phyloP scores from a whole-genome alignment of 1,139 yeast species.

The Williopsis jadinii region DNA sequence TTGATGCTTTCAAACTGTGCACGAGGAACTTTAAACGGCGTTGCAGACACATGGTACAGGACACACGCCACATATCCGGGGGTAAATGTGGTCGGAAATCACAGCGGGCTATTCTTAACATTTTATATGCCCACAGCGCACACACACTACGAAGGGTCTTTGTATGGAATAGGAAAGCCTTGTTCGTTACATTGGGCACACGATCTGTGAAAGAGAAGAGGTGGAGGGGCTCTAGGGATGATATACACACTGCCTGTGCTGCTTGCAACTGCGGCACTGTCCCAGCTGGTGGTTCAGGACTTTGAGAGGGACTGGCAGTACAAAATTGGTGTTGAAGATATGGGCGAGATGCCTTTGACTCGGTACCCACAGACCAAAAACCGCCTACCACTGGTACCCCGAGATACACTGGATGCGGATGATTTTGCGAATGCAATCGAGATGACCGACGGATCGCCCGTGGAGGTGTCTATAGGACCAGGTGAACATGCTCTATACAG shows the following conservation, averaged over 20 bases:
- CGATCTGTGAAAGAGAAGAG: no score
- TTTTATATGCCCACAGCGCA: no score
- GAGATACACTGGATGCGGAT: not conserved
- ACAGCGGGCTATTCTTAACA: no score
- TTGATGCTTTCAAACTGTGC: no score
- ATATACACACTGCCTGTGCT: no score
- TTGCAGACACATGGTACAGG: no score
- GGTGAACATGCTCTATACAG: slow-evolving; percentile 5
- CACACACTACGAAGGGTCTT: not conserved
- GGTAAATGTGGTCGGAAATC: no score
- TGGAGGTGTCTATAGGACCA: slow-evolving; percentile 5
- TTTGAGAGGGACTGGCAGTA: not conserved
- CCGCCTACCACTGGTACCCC: not conserved
- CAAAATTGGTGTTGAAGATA: no score
- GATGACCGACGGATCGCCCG: slow-evolving; percentile 5
- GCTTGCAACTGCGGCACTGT: not conserved
- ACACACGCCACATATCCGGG: no score
- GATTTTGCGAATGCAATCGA: not conserved
- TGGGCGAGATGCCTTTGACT: not conserved
- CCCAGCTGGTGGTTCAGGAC: not conserved
- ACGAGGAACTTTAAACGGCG: no score
- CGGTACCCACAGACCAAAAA: not conserved
- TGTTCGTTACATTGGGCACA: not conserved
- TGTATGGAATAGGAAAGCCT: not conserved
- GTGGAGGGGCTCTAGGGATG: no score